Conservation (phyloP, 345 rosid genomes). For the Rhizophora apiculata region DNA sequence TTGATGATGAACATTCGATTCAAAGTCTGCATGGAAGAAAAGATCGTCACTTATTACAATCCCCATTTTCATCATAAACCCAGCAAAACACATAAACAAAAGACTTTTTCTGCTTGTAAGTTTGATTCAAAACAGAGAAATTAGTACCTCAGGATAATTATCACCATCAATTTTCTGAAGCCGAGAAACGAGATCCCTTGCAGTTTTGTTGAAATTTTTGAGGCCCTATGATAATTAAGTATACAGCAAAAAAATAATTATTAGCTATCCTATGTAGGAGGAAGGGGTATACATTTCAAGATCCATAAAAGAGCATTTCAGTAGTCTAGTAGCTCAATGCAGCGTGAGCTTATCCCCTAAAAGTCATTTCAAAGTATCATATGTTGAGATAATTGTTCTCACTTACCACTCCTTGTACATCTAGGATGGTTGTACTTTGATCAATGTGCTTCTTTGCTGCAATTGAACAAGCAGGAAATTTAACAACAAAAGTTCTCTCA, state of each 20-base stretch:
- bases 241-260: background rate
- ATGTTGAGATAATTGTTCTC: background rate
- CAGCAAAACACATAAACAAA: background rate
- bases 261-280: too few species aligned
- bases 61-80: constrained; percentile 2
- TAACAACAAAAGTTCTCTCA: constrained; percentile 68
- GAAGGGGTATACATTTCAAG: background rate
- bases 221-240: constrained; percentile 56
- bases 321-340: background rate
- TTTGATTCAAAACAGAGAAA: constrained; percentile 6
- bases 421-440: constrained; percentile 93
- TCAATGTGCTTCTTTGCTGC: constrained; percentile 88
- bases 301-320: background rate
- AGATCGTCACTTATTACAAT: background rate
- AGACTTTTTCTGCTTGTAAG: background rate
- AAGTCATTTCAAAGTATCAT: background rate
- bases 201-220: constrained; percentile 79
- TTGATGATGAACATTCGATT: constrained; percentile 97
- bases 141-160: constrained; percentile 85
- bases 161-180: constrained; percentile 90
- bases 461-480: constrained; percentile 87
- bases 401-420: constrained; percentile 99
- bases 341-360: background rate
- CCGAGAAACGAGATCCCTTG: constrained; percentile 78
- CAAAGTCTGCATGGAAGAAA: constrained; percentile 58